Conservation (phyloP, 805 yeast species). For the Candida krabiensis region DNA sequence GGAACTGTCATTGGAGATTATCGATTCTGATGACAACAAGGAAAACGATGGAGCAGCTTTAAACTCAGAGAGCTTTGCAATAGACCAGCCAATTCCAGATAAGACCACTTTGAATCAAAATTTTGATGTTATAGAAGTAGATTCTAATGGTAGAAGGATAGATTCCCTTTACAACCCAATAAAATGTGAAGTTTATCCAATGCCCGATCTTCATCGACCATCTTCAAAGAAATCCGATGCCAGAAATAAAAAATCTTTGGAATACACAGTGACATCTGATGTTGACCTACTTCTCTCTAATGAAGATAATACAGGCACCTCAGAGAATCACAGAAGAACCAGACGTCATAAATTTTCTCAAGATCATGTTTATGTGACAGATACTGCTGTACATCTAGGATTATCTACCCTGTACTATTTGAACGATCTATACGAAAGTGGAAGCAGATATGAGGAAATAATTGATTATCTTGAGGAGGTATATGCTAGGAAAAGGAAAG, state of each 20-base stretch:
- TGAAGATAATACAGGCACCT: too few species aligned
- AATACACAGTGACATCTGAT: background rate
- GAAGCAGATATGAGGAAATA: slow-evolving; percentile 29
- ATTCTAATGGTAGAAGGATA: slow-evolving; percentile 3
- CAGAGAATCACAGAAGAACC: slow-evolving; percentile 19
- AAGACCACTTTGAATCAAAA: background rate
- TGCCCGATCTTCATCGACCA: too few species aligned
- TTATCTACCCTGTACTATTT: slow-evolving; percentile 28
- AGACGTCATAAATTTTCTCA: slow-evolving; percentile 33
- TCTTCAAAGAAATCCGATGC: too few species aligned
- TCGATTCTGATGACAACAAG: slow-evolving; percentile 4
- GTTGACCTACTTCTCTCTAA: background rate
- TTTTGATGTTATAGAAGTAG: background rate
- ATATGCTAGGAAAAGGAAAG: slow-evolving; percentile 24
- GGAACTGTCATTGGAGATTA: background rate
- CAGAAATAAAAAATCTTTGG: too few species aligned
- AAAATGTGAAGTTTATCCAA: background rate
- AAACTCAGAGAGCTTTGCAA: background rate
- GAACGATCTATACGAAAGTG: slow-evolving; percentile 30
- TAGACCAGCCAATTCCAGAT: background rate
- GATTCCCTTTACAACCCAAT: background rate
- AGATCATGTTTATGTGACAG: slow-evolving; percentile 36
- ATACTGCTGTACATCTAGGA: slow-evolving; percentile 34
- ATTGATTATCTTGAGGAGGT: slow-evolving; percentile 24
- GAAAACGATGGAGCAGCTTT: background rate